Conservation (phyloP, 306 rosid genomes). For the Trichosanthes truncata region DNA sequence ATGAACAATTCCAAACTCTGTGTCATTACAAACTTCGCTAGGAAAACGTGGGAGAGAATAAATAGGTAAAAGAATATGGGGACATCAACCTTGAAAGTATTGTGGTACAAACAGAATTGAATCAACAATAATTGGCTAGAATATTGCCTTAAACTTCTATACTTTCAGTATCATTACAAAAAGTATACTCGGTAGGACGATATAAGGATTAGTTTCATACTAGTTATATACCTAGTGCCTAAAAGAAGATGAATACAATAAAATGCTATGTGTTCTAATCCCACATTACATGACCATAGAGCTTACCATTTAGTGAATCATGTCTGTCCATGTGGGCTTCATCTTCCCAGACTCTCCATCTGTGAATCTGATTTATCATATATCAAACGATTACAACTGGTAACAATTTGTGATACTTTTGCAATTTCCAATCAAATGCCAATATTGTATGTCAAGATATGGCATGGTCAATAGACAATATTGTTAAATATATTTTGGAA, state of each 20-base stretch:
- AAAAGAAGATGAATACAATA: not conserved
- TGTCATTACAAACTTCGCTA: no score
- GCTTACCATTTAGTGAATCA: constrained; percentile 50
- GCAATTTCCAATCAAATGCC: not conserved
- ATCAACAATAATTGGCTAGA: not conserved
- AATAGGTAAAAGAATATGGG: not conserved
- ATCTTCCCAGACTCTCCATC: constrained; percentile 92
- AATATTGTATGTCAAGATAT: not conserved
- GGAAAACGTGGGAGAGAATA: not conserved
- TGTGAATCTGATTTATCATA: constrained; percentile 56
- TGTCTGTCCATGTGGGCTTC: constrained; percentile 75
- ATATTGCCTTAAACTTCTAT: not conserved
- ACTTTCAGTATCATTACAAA: not conserved
- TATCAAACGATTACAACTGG: constrained; percentile 14
- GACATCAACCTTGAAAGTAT: not conserved
- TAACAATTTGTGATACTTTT: not conserved
- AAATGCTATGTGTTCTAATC: not conserved
- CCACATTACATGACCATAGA: not conserved
- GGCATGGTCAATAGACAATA: not conserved
- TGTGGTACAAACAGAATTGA: not conserved
- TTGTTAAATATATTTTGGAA: not conserved
- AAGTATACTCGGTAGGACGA: not conserved
- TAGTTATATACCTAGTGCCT: not conserved
- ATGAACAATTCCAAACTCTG: not conserved
- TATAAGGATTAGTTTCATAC: not conserved